Evolutionary conservation across 345 rosid genomes (phyloP), one percentile per base, ranked within the genome.

Genomic region (Eucalyptus caleyi): DNA sequence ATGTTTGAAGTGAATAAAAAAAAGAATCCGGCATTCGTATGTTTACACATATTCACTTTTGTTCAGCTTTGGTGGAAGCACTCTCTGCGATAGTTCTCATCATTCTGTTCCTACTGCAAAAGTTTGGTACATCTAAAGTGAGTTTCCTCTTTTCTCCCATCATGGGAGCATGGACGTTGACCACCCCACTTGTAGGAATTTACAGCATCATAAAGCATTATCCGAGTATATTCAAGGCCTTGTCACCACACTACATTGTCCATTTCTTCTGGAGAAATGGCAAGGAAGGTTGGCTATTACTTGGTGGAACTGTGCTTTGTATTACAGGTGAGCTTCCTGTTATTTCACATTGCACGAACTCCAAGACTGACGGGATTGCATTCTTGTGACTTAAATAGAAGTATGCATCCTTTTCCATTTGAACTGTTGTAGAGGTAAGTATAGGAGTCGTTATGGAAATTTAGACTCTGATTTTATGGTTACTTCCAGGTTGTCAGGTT

Each of bases 121-220:
- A 93, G 89, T 96, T 91, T 82, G 99, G 99, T 90, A 96, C 99
- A 85, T 96, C 98, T 89, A 91, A 93, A 60, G 98, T 96, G 92
- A 96, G 99, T 90, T 97, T 96, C 93, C 91, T 96, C 88, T 97
- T 97, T 65, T 96, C 99, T 23, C 98, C 99, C 5, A 93, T 97
- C 89, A 96, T 97, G 93, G 94, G 94, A 15, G 94, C 96, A 37
- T 97, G 99, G 99, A 96, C 97, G 50, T 89, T 96, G 86, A 91
- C 91, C 47, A 96, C 98, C 87, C 97, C 98, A 13, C 91, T 96
- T 54, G 95, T 97, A 16, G 98, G 98, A 87, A 90, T 96, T 50
- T 96, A 96, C 87, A 97, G 95, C 93, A 96, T 97, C 90, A 91
- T 95, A 92, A 93, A 87, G 87, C 90, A 96, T 50, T 97, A 97